phyloP scores from a whole-genome alignment of 257 asterid species.

The Primulina huaijiensis region DNA sequence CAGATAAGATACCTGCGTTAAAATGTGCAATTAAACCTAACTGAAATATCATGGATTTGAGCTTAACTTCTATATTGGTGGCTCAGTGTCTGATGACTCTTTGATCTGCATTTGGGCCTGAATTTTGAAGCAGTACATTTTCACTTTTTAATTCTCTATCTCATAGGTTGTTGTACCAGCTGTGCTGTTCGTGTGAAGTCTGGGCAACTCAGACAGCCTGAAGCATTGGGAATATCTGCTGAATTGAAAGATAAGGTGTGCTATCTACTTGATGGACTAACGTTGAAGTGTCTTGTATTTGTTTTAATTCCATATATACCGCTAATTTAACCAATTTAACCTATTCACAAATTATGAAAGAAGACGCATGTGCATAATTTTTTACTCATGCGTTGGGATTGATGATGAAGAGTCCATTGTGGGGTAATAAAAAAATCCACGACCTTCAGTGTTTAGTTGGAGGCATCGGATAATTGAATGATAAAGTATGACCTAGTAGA shows the following conservation, averaged over 20 bases:
- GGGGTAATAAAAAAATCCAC: neutral
- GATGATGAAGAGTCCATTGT: neutral
- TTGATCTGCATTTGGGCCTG: conserved; percentile 3
- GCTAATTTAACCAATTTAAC: neutral
- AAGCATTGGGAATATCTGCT: conserved; percentile 91
- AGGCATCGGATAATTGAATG: neutral
- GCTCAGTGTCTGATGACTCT: neutral
- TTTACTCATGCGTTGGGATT: neutral
- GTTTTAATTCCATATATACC: neutral
- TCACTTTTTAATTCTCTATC: conserved; percentile 16
- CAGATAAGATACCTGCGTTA: neutral
- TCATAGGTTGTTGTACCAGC: conserved; percentile 91
- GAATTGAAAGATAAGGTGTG: conserved; percentile 71
- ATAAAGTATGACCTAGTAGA: neutral
- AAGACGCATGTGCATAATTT: neutral
- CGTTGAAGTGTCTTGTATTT: neutral
- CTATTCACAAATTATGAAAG: conserved; percentile 1
- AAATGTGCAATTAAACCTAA: neutral
- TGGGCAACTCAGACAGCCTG: conserved; percentile 89
- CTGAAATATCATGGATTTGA: conserved; percentile 1
- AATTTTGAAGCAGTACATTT: conserved; percentile 10
- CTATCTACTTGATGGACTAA: neutral
- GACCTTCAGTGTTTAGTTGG: neutral
- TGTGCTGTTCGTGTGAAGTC: conserved; percentile 95
- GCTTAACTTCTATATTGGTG: neutral